Evolutionary conservation across 768 basidiomycete species (phyloP).

Genomic region (Tricholoma hemisulphureum): DNA sequence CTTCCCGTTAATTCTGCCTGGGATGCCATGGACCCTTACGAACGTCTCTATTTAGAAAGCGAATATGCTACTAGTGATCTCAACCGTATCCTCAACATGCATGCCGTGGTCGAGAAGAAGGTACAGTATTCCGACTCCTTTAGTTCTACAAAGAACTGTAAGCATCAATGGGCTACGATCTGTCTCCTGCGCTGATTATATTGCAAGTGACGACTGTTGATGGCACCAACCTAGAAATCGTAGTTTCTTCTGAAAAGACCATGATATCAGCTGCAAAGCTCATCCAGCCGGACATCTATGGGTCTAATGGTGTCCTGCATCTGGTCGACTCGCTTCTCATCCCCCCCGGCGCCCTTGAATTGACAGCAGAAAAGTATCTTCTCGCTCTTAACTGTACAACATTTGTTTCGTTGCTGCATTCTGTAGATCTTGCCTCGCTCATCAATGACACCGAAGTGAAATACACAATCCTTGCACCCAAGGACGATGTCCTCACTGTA

Average conservation of each 20-base stretch:
- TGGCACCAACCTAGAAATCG: constrained; percentile 63
- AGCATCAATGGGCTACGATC: constrained; percentile 24
- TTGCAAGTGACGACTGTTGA: constrained; percentile 67
- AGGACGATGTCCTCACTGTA: constrained; percentile 76
- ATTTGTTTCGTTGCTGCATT: constrained; percentile 87
- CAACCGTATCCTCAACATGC: constrained; percentile 73
- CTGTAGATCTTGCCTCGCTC: constrained; percentile 68
- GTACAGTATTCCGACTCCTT: constrained; percentile 74
- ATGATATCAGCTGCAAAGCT: constrained; percentile 59
- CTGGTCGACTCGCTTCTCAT: constrained; percentile 81
- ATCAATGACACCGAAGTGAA: constrained; percentile 67
- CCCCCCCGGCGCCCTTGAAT: constrained; percentile 67
- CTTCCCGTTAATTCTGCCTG: constrained; percentile 86
- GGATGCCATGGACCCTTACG: constrained; percentile 69
- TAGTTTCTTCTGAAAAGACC: constrained; percentile 51
- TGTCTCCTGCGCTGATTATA: constrained; percentile 10
- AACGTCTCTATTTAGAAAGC: constrained; percentile 86
- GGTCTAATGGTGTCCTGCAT: constrained; percentile 93
- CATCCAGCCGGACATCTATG: constrained; percentile 81
- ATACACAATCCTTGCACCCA: constrained; percentile 90
- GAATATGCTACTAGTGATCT: constrained; percentile 83
- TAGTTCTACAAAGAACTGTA: constrained; percentile 49
- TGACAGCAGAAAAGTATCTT: constrained; percentile 95
- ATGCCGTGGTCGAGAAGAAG: constrained; percentile 55
- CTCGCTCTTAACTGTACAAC: constrained; percentile 87